Percentiles rank a stretch among this genome's conserved stretches.
Evolutionary conservation across 1,284 basidiomycete species (phyloP).

Genomic region (Rhodotorula sp.): DNA sequence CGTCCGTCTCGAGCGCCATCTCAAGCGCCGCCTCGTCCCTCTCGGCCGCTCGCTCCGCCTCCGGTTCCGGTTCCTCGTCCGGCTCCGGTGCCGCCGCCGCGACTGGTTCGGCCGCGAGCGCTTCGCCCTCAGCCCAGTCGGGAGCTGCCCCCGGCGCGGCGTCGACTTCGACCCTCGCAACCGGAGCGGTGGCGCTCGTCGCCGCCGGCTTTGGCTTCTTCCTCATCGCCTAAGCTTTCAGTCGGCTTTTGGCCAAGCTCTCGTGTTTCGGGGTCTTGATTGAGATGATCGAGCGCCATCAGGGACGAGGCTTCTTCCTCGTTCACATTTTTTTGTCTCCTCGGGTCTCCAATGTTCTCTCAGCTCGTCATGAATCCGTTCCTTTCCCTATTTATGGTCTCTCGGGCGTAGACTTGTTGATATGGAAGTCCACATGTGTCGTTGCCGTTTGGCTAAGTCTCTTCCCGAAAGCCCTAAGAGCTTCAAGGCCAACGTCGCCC

Average conservation of each 20-base stretch:
- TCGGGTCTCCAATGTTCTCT: neutral
- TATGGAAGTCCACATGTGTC: too few species aligned
- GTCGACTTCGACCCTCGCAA: neutral
- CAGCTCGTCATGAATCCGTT: neutral
- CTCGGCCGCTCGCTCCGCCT: neutral
- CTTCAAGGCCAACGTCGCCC: too few species aligned
- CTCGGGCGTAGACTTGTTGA: too few species aligned
- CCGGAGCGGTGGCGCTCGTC: conserved; percentile 1
- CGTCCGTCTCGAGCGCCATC: neutral
- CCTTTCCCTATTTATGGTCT: neutral
- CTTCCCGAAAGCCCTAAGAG: too few species aligned
- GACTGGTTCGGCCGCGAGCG: conserved; percentile 1
- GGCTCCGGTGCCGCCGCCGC: conserved; percentile 6
- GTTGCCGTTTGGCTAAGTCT: too few species aligned
- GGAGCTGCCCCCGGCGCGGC: neutral
- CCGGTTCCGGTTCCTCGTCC: neutral
- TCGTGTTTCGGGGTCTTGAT: too few species aligned
- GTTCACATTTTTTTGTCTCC: neutral
- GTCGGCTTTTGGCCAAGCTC: neutral
- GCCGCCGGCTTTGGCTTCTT: conserved; percentile 8
- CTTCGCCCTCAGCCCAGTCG: conserved; percentile 2
- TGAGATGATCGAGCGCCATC: too few species aligned
- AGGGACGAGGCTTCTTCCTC: neutral
- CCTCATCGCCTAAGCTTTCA: conserved; percentile 3
- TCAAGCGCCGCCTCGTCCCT: neutral